phyloP scores from a whole-genome alignment of 176 grass and related monocot species.

The Oryza brachyantha region DNA sequence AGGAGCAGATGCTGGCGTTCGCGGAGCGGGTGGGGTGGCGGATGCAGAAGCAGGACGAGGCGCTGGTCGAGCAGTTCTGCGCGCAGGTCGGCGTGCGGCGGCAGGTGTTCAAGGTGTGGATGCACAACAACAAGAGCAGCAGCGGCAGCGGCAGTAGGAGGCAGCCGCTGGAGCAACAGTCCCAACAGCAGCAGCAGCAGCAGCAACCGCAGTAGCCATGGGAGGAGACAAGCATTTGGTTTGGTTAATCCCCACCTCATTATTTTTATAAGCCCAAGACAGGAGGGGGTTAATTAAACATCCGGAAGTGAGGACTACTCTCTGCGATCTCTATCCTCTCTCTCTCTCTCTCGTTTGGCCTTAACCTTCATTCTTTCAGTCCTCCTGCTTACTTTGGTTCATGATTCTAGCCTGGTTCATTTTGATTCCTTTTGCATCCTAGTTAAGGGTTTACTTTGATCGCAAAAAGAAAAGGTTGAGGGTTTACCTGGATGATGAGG shows the following conservation, averaged over 20 bases:
- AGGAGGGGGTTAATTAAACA: slow-evolving; percentile 21
- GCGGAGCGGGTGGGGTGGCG: slow-evolving; percentile 71
- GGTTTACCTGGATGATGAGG: neutral
- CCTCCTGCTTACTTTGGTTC: slow-evolving; percentile 13
- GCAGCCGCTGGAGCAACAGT: slow-evolving; percentile 29
- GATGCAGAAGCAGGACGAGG: slow-evolving; percentile 63
- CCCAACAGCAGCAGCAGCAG: slow-evolving; percentile 32
- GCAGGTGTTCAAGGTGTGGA: slow-evolving; percentile 88
- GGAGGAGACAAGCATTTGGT: slow-evolving; percentile 32
- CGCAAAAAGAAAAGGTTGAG: neutral
- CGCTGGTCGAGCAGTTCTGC: slow-evolving; percentile 55
- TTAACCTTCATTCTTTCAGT: slow-evolving; percentile 23
- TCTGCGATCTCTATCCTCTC: neutral
- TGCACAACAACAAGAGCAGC: slow-evolving; percentile 96
- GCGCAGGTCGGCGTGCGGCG: slow-evolving; percentile 47
- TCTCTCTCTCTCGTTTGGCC: neutral
- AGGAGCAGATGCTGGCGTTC: slow-evolving; percentile 71
- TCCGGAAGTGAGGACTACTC: neutral
- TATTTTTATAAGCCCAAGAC: slow-evolving; percentile 28
- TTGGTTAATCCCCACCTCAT: slow-evolving; percentile 34
- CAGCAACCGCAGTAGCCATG: slow-evolving; percentile 40
- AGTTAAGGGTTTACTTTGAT: neutral
- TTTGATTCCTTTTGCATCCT: slow-evolving; percentile 19
- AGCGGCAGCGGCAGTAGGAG: slow-evolving; percentile 16
- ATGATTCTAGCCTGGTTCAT: slow-evolving; percentile 12